Percentiles rank a stretch among this genome's conserved stretches.
Conservation (phyloP, 176 grass and related monocot species). For the Bothriochloa decipiens region DNA sequence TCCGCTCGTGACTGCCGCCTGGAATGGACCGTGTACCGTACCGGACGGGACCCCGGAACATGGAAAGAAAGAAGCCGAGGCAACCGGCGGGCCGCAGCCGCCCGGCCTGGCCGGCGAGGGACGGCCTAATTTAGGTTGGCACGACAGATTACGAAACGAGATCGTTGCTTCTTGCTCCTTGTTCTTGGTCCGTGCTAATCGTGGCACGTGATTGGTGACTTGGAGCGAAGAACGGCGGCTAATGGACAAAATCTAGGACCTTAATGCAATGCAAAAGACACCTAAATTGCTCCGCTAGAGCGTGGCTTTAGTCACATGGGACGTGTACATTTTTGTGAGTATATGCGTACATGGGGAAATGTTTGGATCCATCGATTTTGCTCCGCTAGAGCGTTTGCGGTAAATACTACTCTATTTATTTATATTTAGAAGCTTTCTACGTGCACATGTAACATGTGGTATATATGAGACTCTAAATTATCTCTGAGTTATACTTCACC, state of each 20-base stretch:
- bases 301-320: not conserved
- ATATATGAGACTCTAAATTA: too few relatives aligned
- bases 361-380: too few relatives aligned
- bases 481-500: too few relatives aligned
- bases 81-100: not conserved
- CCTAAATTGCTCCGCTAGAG: not conserved
- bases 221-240: not conserved
- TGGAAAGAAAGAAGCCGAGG: not conserved
- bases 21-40: slow-evolving; percentile 17
- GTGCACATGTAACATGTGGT: too few relatives aligned
- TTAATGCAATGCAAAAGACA: not conserved
- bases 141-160: not conserved
- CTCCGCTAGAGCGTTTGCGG: too few relatives aligned
- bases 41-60: not conserved
- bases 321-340: too few relatives aligned
- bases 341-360: too few relatives aligned
- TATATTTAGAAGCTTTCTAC: too few relatives aligned
- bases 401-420: too few relatives aligned
- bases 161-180: not conserved
- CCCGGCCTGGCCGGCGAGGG: not conserved
- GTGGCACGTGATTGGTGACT: not conserved
- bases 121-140: not conserved
- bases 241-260: not conserved
- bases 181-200: not conserved
- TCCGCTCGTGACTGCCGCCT: slow-evolving; percentile 1